phyloP scores from a whole-genome alignment of 192 early-diverging fungal species.

The Gamsiella multidivaricata region DNA sequence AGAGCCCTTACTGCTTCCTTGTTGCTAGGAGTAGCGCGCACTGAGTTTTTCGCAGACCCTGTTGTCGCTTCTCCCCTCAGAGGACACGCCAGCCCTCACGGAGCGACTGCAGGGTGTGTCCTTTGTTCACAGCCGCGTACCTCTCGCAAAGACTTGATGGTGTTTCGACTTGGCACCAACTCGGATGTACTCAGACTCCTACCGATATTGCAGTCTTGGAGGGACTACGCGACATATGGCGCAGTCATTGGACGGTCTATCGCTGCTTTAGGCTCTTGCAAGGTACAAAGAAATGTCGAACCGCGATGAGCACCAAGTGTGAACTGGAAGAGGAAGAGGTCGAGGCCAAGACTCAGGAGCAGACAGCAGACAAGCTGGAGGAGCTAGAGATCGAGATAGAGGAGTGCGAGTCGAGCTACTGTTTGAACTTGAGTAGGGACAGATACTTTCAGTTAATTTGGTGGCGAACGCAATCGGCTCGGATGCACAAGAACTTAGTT shows the following conservation, averaged over 20 bases:
- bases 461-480: conserved; percentile 26
- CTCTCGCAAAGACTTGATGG: conserved; percentile 20
- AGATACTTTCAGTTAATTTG: conserved; percentile 39
- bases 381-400: conserved; percentile 18
- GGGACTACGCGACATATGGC: conserved; percentile 4
- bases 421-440: conserved; percentile 25
- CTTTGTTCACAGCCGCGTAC: neutral
- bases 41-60: conserved; percentile 27
- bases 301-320: conserved; percentile 14
- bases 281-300: conserved; percentile 15
- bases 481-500: neutral
- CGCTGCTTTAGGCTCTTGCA: conserved; percentile 4
- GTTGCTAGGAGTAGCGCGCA: conserved; percentile 18
- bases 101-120: neutral
- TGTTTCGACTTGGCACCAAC: conserved; percentile 28
- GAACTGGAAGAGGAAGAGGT: conserved; percentile 19
- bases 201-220: conserved; percentile 19
- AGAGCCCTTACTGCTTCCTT: conserved; percentile 12
- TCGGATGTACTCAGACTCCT: conserved; percentile 15
- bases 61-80: neutral
- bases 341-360: conserved; percentile 10
- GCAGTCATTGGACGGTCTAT: conserved; percentile 18
- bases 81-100: neutral
- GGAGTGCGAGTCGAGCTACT: conserved; percentile 32
- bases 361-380: neutral